phyloP scores from a whole-genome alignment of 768 basidiomycete species.

The Dacryopinax primogenitus region DNA sequence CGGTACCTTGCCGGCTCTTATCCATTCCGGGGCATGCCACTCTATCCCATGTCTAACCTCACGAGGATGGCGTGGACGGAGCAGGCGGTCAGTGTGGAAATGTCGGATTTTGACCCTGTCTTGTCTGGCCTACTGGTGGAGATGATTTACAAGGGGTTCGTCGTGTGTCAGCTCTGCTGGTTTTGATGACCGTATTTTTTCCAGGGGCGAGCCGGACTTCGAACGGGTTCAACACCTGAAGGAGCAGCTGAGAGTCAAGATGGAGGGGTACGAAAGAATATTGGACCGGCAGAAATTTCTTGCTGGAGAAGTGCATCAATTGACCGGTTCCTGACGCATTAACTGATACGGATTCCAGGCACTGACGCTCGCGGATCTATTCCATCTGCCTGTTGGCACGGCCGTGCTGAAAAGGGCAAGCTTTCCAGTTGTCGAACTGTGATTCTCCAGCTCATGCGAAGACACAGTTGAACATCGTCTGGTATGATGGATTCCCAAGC shows the following conservation, averaged over 20 bases:
- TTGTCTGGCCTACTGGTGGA: conserved; percentile 36
- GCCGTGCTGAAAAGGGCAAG: background rate
- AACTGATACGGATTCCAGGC: background rate
- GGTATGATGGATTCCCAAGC: background rate
- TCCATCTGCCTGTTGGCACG: conserved; percentile 34
- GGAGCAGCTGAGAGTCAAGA: conserved; percentile 29
- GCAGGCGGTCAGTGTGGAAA: conserved; percentile 40
- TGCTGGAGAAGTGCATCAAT: conserved; percentile 32
- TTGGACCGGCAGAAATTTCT: conserved; percentile 43
- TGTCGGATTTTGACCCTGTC: conserved; percentile 40
- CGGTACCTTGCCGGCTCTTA: conserved; percentile 49
- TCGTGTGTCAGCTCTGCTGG: background rate
- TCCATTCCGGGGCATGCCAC: conserved; percentile 35
- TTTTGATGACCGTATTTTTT: background rate
- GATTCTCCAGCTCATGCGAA: background rate
- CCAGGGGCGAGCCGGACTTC: conserved; percentile 8
- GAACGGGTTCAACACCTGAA: conserved; percentile 12
- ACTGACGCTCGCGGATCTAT: conserved; percentile 29
- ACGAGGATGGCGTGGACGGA: conserved; percentile 35
- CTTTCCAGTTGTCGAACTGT: background rate
- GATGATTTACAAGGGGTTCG: conserved; percentile 41
- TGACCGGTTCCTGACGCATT: background rate
- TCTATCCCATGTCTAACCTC: conserved; percentile 36
- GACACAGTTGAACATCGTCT: background rate
- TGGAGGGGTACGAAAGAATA: conserved; percentile 46